A percentile compares a stretch with the other conserved stretches of the same genome.
phyloP scores from a whole-genome alignment of 176 grass and related monocot species.

The Oryza punctata region DNA sequence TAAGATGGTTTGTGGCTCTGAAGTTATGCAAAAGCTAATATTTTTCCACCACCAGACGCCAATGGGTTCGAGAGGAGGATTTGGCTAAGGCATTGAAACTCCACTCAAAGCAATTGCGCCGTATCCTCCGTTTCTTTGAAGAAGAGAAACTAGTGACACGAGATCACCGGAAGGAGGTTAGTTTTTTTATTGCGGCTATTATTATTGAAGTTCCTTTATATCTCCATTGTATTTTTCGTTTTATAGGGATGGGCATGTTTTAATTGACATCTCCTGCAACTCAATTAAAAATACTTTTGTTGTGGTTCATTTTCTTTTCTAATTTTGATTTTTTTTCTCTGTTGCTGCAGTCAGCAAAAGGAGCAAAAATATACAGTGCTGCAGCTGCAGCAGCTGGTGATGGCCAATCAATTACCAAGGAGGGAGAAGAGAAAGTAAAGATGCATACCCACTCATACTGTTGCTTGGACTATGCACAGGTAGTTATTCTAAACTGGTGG shows the following conservation, averaged over 20 bases:
- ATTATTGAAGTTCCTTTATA: conserved; percentile 12
- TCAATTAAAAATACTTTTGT: too few species aligned
- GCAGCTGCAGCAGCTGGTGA: conserved; percentile 68
- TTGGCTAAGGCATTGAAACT: conserved; percentile 90
- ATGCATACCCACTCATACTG: conserved; percentile 97
- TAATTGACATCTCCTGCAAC: background rate
- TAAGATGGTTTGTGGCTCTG: conserved; percentile 14
- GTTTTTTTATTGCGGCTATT: conserved; percentile 22
- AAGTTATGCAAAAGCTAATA: background rate
- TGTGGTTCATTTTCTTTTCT: too few species aligned
- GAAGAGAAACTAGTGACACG: conserved; percentile 93
- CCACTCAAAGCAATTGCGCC: conserved; percentile 84
- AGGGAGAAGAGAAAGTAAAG: conserved; percentile 95
- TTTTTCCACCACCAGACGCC: conserved; percentile 56
- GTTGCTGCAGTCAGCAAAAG: conserved; percentile 75
- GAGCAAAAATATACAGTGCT: conserved; percentile 73
- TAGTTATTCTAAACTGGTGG: conserved; percentile 10
- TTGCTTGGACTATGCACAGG: conserved; percentile 98
- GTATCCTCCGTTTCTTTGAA: conserved; percentile 91
- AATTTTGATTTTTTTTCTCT: conserved; percentile 1
- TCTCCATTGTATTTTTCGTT: background rate
- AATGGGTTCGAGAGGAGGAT: conserved; percentile 97
- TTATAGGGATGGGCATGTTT: background rate
- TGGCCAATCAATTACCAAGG: conserved; percentile 55
- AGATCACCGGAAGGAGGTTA: conserved; percentile 96